Base-by-base conservation (phyloP, 352 stramenopile species). In the Thraustotheca clavata region DNA sequence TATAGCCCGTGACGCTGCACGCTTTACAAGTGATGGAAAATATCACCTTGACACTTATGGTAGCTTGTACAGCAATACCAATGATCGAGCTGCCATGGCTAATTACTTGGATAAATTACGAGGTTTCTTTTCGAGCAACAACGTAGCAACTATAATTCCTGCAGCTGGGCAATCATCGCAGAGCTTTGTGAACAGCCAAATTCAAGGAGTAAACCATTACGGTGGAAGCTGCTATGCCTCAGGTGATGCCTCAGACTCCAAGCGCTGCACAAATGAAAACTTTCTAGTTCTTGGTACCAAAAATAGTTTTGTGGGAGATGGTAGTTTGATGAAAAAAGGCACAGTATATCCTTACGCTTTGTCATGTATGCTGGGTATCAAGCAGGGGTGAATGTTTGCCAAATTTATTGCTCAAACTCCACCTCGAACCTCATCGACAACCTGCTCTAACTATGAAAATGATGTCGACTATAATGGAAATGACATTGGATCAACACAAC, bases 291-390 rank as follows among this genome's bases (percentile, higher is more conserved):
- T 88, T 16, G 82, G 79, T 26, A 88, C 79, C 3, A 76, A 48
- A 60, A 89, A 91, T 69, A 70, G 89, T 29, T 89, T 86, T 46
- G 68, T 91, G 16, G 72, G 67, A 0, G 80, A 91, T 43, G 79
- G 69, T 4, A 83, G 69, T 24, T 69, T 76, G 9, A 85, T 87
- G 78, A 68, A 69, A 4, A 77, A 87, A 8, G 83, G 79, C 8
- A 88, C 80, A 0, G 73, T 80, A 29, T 88, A 86, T 65, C 80
- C 79, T 47, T 89, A 86, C 68, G 79, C 18, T 89, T 88, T 49
- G 71, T 88, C 57, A 90, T 86, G 79, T 87, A 92, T 69, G 73
- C 80, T 12, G 80, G 80, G 2, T 69, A 71, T 4, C 76, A 89
- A 40, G 76, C 73, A 24, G 80, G 46, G 11, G 26, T 49, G 26